Percentiles rank a stretch among this genome's conserved stretches.
These are phyloP conservation scores for Penicillium angulare DNA, from an alignment of 495 filamentous ascomycete species.

Conservation along the genomic window DNA sequence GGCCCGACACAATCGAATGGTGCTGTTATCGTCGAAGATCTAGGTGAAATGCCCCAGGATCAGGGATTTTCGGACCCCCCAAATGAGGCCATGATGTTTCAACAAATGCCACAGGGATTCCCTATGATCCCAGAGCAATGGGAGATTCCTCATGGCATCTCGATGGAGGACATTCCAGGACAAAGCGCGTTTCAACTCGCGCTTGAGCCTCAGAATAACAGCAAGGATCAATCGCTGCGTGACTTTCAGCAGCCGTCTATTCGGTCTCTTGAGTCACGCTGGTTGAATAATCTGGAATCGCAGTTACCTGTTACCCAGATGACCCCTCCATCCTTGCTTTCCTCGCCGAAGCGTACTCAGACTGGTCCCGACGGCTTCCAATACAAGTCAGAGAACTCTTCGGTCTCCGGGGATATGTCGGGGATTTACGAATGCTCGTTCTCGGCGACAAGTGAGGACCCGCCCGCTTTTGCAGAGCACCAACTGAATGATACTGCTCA, in stretches of 20 bases:
- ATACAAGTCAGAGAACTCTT: conserved; percentile 43
- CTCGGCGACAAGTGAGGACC: conserved; percentile 37
- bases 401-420: conserved; percentile 37
- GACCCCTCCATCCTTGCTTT: conserved; percentile 22
- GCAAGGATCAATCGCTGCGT: conserved; percentile 23
- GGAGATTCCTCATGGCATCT: conserved; percentile 22
- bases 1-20: conserved; percentile 23
- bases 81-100: conserved; percentile 35
- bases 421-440: conserved; percentile 38
- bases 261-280: conserved; percentile 39
- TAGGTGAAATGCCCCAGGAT: conserved; percentile 32
- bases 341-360: conserved; percentile 21
- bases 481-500: conserved; percentile 30
- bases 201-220: conserved; percentile 22
- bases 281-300: conserved; percentile 37
- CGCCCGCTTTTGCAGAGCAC: conserved; percentile 30
- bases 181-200: conserved; percentile 21
- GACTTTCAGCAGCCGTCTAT: conserved; percentile 26
- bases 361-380: conserved; percentile 32
- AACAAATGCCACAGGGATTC: conserved; percentile 36
- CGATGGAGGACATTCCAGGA: conserved; percentile 22
- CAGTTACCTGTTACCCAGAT: conserved; percentile 36
- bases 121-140: conserved; percentile 34
- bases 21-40: conserved; percentile 44
- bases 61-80: conserved; percentile 35